Percentiles rank a stretch among this genome's conserved stretches.
Evolutionary conservation across 2,329 filamentous ascomycete species (phyloP).

Genomic region (Verruconis gallopava): DNA sequence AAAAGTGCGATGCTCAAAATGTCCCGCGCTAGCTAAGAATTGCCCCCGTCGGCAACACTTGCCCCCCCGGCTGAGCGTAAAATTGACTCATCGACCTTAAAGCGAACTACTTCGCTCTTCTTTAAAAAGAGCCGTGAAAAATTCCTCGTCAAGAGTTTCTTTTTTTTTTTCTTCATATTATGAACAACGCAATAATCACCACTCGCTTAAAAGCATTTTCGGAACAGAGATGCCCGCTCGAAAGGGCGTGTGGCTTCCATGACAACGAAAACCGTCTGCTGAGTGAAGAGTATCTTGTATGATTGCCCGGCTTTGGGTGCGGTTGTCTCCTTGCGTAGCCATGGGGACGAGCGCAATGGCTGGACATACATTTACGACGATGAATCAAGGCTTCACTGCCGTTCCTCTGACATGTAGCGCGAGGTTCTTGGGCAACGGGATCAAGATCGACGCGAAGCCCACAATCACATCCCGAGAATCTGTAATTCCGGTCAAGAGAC

Average conservation of each 20-base stretch:
- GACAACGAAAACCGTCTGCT: conserved; percentile 6
- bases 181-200: conserved; percentile 1
- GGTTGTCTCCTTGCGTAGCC: neutral
- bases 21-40: no score
- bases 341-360: neutral
- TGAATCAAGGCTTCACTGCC: neutral
- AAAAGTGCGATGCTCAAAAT: no score
- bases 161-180: conserved; percentile 1
- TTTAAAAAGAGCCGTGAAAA: no score
- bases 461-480: no score
- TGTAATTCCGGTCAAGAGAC: no score
- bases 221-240: neutral
- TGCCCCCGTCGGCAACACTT: no score
- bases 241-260: neutral
- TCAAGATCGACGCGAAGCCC: no score
- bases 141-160: neutral
- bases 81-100: no score
- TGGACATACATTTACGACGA: neutral
- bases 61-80: no score
- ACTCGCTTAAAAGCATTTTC: conserved; percentile 8
- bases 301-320: conserved; percentile 2
- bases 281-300: conserved; percentile 2
- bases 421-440: no score
- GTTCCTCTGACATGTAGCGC: no score
- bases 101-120: no score